Evolutionary conservation across 2,329 filamentous ascomycete genomes (phyloP).

Genomic region (Beauveria rudraprayagi): DNA sequence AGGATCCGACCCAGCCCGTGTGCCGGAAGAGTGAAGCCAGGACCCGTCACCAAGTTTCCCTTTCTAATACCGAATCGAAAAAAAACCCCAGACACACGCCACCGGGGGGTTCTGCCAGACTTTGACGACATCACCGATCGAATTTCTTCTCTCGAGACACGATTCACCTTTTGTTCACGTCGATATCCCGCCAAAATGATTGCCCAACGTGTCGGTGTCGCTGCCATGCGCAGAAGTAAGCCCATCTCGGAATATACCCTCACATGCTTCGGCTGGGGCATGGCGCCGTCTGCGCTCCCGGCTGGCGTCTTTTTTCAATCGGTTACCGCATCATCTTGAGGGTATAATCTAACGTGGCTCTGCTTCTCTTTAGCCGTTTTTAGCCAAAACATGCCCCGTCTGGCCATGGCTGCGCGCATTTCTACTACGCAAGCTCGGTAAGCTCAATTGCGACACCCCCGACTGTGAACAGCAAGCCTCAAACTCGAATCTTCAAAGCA

Average conservation of each 20-base stretch:
- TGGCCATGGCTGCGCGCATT: constrained; percentile 34
- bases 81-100: not conserved
- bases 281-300: not conserved
- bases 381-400: constrained; percentile 38
- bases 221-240: constrained; percentile 52
- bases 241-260: constrained; percentile 6
- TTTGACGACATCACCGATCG: constrained; percentile 14
- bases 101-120: constrained; percentile 2
- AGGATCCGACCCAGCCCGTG: constrained; percentile 32
- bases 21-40: not conserved
- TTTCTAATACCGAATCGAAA: not conserved
- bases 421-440: constrained; percentile 42
- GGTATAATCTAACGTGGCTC: not conserved
- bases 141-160: not conserved
- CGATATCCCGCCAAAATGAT: constrained; percentile 33
- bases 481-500: not conserved
- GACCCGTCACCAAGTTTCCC: constrained; percentile 13
- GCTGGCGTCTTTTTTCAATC: not conserved
- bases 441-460: constrained; percentile 11
- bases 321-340: no score
- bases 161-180: constrained; percentile 17
- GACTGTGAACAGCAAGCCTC: not conserved
- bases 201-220: constrained; percentile 48
- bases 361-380: constrained; percentile 26
- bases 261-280: not conserved